These are phyloP conservation scores for Nicotiana tabacum DNA, from an alignment of 257 asterid genomes.

Conservation along the genomic window DNA sequence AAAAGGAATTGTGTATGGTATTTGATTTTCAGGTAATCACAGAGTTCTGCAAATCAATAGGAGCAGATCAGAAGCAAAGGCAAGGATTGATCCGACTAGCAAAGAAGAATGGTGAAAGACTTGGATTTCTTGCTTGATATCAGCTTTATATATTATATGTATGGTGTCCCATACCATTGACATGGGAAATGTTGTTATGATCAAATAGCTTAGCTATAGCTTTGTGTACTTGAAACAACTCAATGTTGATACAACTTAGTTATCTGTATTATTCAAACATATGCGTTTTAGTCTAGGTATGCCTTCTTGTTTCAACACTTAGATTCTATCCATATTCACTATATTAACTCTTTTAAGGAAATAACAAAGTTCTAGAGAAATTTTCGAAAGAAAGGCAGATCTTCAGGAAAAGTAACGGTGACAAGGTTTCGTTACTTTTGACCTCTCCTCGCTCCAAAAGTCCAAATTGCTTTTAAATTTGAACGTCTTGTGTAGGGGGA, in stretches of 20 bases:
- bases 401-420: neutral
- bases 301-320: neutral
- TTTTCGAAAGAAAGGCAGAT: neutral
- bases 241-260: neutral
- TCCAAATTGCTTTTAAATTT: too few species aligned
- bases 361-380: neutral
- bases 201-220: constrained; percentile 8
- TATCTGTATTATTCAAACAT: constrained; percentile 4
- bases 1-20: neutral
- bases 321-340: neutral
- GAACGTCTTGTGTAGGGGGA: too few species aligned
- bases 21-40: constrained; percentile 59
- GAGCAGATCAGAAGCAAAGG: constrained; percentile 84
- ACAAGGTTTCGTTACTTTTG: neutral
- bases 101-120: constrained; percentile 87
- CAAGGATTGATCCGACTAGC: constrained; percentile 89
- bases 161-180: neutral
- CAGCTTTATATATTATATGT: neutral
- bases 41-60: constrained; percentile 91
- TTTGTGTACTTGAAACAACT: neutral
- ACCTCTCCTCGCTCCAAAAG: too few species aligned
- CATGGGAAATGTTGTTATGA: neutral
- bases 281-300: constrained; percentile 1
- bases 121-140: constrained; percentile 72
- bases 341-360: neutral